Conservation (phyloP, 805 yeast genomes). For the Scheffersomyces lignosus region DNA sequence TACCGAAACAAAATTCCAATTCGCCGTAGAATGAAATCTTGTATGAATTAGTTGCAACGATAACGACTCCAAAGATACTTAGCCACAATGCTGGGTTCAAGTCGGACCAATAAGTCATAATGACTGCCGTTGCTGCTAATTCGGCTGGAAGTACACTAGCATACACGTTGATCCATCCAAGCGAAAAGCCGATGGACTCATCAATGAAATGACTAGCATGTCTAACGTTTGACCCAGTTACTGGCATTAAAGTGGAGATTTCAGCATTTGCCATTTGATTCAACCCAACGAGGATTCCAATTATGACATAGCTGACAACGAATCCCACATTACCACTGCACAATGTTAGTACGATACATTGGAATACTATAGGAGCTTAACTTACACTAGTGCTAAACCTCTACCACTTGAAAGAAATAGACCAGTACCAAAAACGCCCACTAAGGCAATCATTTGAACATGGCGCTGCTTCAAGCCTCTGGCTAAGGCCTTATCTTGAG, state of each 20-base stretch:
- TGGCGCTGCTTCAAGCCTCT: no score
- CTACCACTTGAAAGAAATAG: slow-evolving; percentile 56
- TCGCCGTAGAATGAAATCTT: slow-evolving; percentile 41
- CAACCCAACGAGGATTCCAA: slow-evolving; percentile 43
- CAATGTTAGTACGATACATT: slow-evolving; percentile 5
- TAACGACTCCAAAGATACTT: slow-evolving; percentile 38
- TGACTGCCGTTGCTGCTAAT: slow-evolving; percentile 47
- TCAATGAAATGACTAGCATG: slow-evolving; percentile 42
- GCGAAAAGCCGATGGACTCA: slow-evolving; percentile 47
- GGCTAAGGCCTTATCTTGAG: no score
- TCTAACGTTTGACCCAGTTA: slow-evolving; percentile 34
- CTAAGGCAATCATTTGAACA: slow-evolving; percentile 20
- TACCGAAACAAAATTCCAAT: slow-evolving; percentile 26
- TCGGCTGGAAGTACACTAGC: slow-evolving; percentile 38
- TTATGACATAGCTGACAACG: slow-evolving; percentile 47
- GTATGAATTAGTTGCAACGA: slow-evolving; percentile 33
- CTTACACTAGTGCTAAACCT: slow-evolving; percentile 44
- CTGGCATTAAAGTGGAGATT: slow-evolving; percentile 37
- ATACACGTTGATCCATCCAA: slow-evolving; percentile 46
- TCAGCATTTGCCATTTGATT: slow-evolving; percentile 43
- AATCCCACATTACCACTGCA: slow-evolving; percentile 41
- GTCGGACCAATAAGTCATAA: slow-evolving; percentile 46
- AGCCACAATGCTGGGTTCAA: slow-evolving; percentile 48
- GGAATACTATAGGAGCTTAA: slow-evolving; percentile 43
- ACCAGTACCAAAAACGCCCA: slow-evolving; percentile 47